Evolutionary conservation across 140 eudicot genomes (phyloP).

Genomic region (Oenanthe javanica): DNA sequence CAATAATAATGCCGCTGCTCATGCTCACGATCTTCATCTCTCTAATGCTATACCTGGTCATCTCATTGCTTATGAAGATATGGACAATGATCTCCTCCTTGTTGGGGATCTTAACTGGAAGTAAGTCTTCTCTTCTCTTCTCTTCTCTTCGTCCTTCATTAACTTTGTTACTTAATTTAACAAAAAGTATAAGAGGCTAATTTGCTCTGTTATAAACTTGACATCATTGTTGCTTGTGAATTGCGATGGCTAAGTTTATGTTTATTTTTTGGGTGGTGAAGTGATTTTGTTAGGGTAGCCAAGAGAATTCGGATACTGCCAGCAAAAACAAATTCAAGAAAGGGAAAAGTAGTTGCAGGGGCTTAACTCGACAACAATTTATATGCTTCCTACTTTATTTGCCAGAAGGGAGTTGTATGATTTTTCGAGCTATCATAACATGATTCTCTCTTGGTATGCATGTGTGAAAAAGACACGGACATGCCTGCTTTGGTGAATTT

Average conservation of each 20-base stretch:
- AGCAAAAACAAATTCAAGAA: conserved; percentile 53
- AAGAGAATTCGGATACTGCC: conserved; percentile 81
- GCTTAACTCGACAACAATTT: neutral
- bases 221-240: too few relatives aligned
- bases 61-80: conserved; percentile 82
- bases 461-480: neutral
- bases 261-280: conserved; percentile 8
- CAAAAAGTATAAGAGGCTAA: too few relatives aligned
- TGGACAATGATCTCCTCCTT: conserved; percentile 90
- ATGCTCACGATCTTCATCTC: conserved; percentile 38
- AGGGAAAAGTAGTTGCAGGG: conserved; percentile 26
- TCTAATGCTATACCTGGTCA: conserved; percentile 88
- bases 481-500: neutral
- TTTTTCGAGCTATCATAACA: neutral
- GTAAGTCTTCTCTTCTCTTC: conserved; percentile 32
- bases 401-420: neutral
- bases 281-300: conserved; percentile 88
- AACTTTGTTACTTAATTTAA: neutral
- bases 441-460: neutral
- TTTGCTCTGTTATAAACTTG: too few relatives aligned
- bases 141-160: neutral
- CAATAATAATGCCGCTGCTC: neutral
- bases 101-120: conserved; percentile 95
- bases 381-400: neutral
- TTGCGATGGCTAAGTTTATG: neutral